A percentile compares a stretch with the other conserved stretches of the same genome.
Evolutionary conservation across 2,329 filamentous ascomycete species (phyloP).

Genomic region (Scorias spongiosa): DNA sequence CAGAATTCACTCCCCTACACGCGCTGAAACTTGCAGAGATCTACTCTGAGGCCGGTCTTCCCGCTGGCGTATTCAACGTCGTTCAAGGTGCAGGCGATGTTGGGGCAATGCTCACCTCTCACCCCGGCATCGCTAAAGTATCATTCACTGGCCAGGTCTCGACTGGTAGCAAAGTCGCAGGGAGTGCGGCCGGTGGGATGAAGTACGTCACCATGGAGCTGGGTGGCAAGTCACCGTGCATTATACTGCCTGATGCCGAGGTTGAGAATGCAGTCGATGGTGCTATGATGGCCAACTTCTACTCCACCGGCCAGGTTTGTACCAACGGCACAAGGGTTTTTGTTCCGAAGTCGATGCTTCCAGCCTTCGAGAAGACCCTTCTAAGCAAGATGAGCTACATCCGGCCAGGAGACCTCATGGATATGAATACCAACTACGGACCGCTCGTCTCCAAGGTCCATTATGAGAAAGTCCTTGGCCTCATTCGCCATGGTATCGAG

Average conservation of each 20-base stretch:
- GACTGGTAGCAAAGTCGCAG: slow-evolving; percentile 70
- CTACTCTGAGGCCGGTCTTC: slow-evolving; percentile 64
- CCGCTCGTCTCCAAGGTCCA: slow-evolving; percentile 64
- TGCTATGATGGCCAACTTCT: slow-evolving; percentile 86
- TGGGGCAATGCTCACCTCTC: slow-evolving; percentile 58
- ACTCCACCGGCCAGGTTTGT: slow-evolving; percentile 80
- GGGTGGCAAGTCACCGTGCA: slow-evolving; percentile 68
- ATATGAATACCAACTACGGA: slow-evolving; percentile 64
- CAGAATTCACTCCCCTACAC: slow-evolving; percentile 76
- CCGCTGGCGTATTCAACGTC: slow-evolving; percentile 74
- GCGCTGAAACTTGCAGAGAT: slow-evolving; percentile 59
- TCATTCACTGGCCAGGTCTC: slow-evolving; percentile 79
- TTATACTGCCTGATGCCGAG: slow-evolving; percentile 68
- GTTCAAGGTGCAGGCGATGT: slow-evolving; percentile 67
- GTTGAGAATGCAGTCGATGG: slow-evolving; percentile 70
- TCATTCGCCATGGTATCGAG: slow-evolving; percentile 61
- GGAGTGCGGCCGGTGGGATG: slow-evolving; percentile 59
- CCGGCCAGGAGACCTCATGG: slow-evolving; percentile 57
- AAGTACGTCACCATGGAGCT: slow-evolving; percentile 90
- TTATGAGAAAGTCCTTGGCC: slow-evolving; percentile 60
- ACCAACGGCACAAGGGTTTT: slow-evolving; percentile 87
- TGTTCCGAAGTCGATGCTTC: slow-evolving; percentile 50
- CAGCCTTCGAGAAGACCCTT: slow-evolving; percentile 52
- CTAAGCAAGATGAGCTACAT: slow-evolving; percentile 55
- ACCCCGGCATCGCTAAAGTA: slow-evolving; percentile 65